Evolutionary conservation across 2,329 filamentous ascomycete genomes (phyloP), one percentile per base, ranked within the genome.

Genomic region (Sporothrix brasiliensis): DNA sequence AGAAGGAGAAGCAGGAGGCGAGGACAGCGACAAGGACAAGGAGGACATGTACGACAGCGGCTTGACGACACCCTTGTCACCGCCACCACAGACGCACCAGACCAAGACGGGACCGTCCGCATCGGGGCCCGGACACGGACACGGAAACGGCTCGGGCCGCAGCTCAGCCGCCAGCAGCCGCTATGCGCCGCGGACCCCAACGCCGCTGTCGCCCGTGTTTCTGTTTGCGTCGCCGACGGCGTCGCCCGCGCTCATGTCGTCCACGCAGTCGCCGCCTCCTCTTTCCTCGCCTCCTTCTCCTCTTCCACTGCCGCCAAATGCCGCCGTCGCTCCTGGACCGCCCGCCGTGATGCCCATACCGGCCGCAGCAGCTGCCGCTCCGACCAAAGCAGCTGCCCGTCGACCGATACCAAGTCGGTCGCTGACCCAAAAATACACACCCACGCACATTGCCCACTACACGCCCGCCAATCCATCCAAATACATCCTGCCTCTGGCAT

Each of bases 281-380:
- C 44, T 13, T 4, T n/a, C 39, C 14, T 30, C 60, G 14, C 30
- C 44, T 27, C 9, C 61, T 5, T 21, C 47, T 3, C 44, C 41
- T 9, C 13, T 3, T 44, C 41, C 41, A 4, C 41, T 10, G 41
- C 41, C 30, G 67, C 49, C 10, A 44, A 13, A 16, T 16, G 9
- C 68, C 5, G 52, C 70, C 41, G 54, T 66, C 49, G 16, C 65
- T 65, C 65, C 71, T 68, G 70, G 66, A 67, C 68, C 67, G n/a
- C 70, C 39, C 50, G 44, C 70, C 71, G 71, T 71, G 73, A 73
- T 69, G 73, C 71, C 73, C 71, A 71, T 70, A 24, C 19, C 69
- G 13, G 49, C 54, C 30, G 27, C 39, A 34, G 13, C 60, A 10
- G 1, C 49, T 2, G 7, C 53, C 1, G 7, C 30, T 3, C 2